Percentiles rank a stretch among this genome's conserved stretches.
Evolutionary conservation across 192 early-diverging fungal species (phyloP).

Genomic region (Backusella westeae): DNA sequence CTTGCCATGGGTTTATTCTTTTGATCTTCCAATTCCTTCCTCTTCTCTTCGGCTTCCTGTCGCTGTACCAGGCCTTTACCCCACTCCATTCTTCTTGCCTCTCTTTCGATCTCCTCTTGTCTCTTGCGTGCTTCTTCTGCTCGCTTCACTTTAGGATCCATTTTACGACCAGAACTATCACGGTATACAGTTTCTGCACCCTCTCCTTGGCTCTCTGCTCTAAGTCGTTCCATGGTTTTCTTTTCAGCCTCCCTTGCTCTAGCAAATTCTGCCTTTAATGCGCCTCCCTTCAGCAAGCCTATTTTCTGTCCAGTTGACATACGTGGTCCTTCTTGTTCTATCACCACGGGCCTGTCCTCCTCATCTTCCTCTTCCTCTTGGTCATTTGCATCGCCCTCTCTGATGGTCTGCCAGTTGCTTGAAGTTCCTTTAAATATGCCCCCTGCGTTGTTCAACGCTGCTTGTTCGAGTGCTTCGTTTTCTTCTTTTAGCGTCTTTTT

Average conservation of each 20-base stretch:
- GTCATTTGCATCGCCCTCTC: neutral
- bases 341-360: constrained; percentile 30
- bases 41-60: constrained; percentile 38
- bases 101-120: constrained; percentile 45
- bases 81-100: constrained; percentile 57
- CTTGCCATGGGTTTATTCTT: constrained; percentile 51
- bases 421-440: constrained; percentile 8
- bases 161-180: constrained; percentile 31
- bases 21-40: constrained; percentile 41
- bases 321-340: constrained; percentile 17
- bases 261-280: constrained; percentile 27
- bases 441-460: neutral
- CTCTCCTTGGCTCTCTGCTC: constrained; percentile 12
- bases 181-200: constrained; percentile 35
- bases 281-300: constrained; percentile 29
- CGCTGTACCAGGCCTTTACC: constrained; percentile 56
- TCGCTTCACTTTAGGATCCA: constrained; percentile 26
- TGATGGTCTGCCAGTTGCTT: constrained; percentile 28
- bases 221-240: constrained; percentile 12
- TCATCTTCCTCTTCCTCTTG: constrained; percentile 27
- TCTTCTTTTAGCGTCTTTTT: constrained; percentile 10
- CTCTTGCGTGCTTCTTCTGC: constrained; percentile 33
- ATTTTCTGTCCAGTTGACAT: constrained; percentile 36
- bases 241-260: constrained; percentile 17
- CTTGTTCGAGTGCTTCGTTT: constrained; percentile 9